A percentile compares a stretch with the other conserved stretches of the same genome.
Conservation (phyloP, 257 asterid genomes). For the Ilex asprella region DNA sequence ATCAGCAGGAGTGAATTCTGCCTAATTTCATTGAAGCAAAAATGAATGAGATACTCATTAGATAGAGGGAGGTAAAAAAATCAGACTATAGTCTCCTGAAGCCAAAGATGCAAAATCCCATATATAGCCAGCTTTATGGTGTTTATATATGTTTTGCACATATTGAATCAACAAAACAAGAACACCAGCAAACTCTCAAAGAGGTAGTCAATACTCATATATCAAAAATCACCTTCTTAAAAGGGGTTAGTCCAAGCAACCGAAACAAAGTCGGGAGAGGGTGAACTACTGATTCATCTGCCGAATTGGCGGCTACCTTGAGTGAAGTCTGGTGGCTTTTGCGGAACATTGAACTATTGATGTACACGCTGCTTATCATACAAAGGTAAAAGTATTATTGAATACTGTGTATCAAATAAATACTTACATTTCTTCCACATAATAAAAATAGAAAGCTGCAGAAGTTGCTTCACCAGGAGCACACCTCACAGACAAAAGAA, state of each 20-base stretch:
- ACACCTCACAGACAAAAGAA: slow-evolving; percentile 66
- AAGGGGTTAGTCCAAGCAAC: slow-evolving; percentile 74
- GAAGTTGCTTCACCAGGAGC: slow-evolving; percentile 6
- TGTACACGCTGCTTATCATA: slow-evolving; percentile 50
- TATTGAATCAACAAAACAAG: background rate
- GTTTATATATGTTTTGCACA: background rate
- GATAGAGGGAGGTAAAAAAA: slow-evolving; percentile 8
- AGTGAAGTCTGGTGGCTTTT: slow-evolving; percentile 59
- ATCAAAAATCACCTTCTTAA: slow-evolving; percentile 52
- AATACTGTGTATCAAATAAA: background rate
- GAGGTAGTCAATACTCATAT: background rate
- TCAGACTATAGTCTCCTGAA: slow-evolving; percentile 2
- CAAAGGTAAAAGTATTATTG: slow-evolving; percentile 12
- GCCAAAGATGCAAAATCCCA: background rate
- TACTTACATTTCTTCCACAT: background rate
- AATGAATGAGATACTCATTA: background rate
- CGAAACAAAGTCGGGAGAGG: slow-evolving; percentile 87
- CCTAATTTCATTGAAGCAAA: slow-evolving; percentile 39
- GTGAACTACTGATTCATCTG: slow-evolving; percentile 65
- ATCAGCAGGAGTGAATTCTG: slow-evolving; percentile 83
- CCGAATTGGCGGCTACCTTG: slow-evolving; percentile 52
- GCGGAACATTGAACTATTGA: slow-evolving; percentile 73
- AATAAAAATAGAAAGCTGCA: background rate
- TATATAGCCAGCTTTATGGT: slow-evolving; percentile 6
- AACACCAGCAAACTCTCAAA: slow-evolving; percentile 2